These are phyloP conservation scores for Syzygium malaccense DNA, from an alignment of 441 rosid genomes.

Conservation along the genomic window DNA sequence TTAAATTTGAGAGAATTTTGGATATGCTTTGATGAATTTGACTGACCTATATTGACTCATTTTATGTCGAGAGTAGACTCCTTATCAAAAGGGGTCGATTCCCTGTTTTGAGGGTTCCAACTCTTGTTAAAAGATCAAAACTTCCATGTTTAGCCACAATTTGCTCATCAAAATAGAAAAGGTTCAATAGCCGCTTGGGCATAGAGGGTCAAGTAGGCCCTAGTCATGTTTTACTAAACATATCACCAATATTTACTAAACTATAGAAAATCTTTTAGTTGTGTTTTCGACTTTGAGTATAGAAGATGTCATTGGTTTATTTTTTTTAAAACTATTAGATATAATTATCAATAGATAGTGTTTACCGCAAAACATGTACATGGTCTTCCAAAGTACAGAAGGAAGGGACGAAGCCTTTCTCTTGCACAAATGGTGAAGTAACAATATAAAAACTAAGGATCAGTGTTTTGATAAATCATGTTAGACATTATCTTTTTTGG, in stretches of 20 bases:
- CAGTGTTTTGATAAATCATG: not conserved
- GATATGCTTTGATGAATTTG: not conserved
- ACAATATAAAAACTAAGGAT: not conserved
- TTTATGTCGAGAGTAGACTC: not conserved
- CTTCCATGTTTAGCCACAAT: not conserved
- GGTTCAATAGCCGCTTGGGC: not conserved
- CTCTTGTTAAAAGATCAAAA: not conserved
- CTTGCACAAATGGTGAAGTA: not conserved
- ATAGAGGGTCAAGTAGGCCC: not conserved
- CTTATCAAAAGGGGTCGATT: not conserved
- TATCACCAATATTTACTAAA: not conserved
- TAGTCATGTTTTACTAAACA: not conserved
- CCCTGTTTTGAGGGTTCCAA: not conserved
- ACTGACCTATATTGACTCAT: not conserved
- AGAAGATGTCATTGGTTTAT: not conserved
- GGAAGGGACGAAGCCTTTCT: not conserved
- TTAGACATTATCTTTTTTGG: not conserved
- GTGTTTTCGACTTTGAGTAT: not conserved
- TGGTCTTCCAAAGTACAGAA: no score
- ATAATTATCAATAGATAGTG: no score
- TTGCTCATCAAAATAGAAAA: not conserved
- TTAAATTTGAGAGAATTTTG: not conserved
- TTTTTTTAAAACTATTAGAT: not conserved
- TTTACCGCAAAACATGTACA: no score
- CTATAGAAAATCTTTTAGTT: not conserved